Base-by-base conservation (phyloP, 305 asterid genomes). In the Caryopteris hybrid region DNA sequence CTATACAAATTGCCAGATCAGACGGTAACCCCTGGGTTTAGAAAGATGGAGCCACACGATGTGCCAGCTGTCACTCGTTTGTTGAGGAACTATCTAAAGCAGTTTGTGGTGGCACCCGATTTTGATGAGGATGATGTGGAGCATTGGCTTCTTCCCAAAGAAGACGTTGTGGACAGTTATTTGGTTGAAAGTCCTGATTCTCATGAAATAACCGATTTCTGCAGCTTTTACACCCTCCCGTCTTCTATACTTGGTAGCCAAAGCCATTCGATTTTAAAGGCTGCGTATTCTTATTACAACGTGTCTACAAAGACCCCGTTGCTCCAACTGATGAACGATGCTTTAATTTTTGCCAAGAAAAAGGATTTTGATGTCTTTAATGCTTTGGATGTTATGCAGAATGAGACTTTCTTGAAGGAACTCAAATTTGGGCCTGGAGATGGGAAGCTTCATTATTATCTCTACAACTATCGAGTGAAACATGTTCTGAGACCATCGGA, bases 331-430 rank as follows among this genome's bases (percentile, higher is more conserved):
- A 84, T 84, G 83, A 84, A 80, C 11, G 92, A 86, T 50, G 86
- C 88, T n/a, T 86, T 86, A 8, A 71, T 80, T 10, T 75, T 84
- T 61, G 86, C 92, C 17, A 86, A 84, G 80, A 78, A 70, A 81
- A 84, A 76, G 72, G 88, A 78, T 7, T 84, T 80, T 11, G 90
- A 86, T 41, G 92, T 84, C 31, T 86, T 86, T 76, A 84, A 84
- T 42, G 92, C 92, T 16, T 61, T 86, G 79, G 92, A 86, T 75
- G 86, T 82, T 14, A 86, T 86, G 92, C 78, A 86, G 14, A 86
- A 86, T 6, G 90, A 84, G 38, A 55, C 66, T 7, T 81, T 86
- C 83, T 76, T 86, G 86, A 84, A 84, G 84, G 90, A 86, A 69
- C 83, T 86, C 72, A 86, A 86, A 51, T 84, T 82, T 55, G 90